phyloP scores from a whole-genome alignment of 768 basidiomycete genomes.

The Steccherinum ochraceum region DNA sequence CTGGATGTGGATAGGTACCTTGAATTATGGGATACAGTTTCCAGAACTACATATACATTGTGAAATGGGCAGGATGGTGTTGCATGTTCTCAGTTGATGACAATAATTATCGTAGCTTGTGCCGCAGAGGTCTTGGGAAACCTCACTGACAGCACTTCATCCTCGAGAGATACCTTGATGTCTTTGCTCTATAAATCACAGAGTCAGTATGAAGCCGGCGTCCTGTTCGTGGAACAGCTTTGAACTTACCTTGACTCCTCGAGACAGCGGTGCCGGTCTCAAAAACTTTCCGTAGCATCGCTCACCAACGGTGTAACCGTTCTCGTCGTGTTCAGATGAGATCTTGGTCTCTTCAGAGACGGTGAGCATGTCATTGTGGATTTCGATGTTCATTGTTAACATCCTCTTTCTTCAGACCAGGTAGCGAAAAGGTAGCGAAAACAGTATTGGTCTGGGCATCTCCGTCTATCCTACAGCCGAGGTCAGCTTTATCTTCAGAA shows the following conservation, averaged over 20 bases:
- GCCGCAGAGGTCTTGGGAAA: slow-evolving; percentile 42
- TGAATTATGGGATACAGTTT: too few relatives aligned
- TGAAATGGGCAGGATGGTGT: too few relatives aligned
- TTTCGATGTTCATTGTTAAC: slow-evolving; percentile 46
- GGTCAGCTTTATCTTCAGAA: too few relatives aligned
- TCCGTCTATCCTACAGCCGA: too few relatives aligned
- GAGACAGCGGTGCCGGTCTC: slow-evolving; percentile 15
- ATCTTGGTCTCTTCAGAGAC: slow-evolving; percentile 42
- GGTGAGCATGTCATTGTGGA: slow-evolving; percentile 42
- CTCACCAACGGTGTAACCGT: slow-evolving; percentile 29
- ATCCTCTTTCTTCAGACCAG: slow-evolving; percentile 47
- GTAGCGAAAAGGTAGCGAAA: slow-evolving; percentile 52
- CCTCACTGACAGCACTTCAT: slow-evolving; percentile 43
- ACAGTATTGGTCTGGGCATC: slow-evolving; percentile 39
- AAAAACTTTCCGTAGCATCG: slow-evolving; percentile 24
- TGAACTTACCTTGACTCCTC: slow-evolving; percentile 14
- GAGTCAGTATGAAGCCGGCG: slow-evolving; percentile 8
- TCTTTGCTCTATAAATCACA: slow-evolving; percentile 28
- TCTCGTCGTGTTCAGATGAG: slow-evolving; percentile 27
- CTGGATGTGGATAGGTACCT: too few relatives aligned
- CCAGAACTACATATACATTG: too few relatives aligned
- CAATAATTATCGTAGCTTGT: slow-evolving; percentile 28
- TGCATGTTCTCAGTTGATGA: slow-evolving; percentile 21
- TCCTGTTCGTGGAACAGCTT: too few relatives aligned
- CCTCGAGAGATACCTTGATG: slow-evolving; percentile 42